phyloP scores from a whole-genome alignment of 2,329 filamentous ascomycete genomes.

The Nigrograna mackinnonii region DNA sequence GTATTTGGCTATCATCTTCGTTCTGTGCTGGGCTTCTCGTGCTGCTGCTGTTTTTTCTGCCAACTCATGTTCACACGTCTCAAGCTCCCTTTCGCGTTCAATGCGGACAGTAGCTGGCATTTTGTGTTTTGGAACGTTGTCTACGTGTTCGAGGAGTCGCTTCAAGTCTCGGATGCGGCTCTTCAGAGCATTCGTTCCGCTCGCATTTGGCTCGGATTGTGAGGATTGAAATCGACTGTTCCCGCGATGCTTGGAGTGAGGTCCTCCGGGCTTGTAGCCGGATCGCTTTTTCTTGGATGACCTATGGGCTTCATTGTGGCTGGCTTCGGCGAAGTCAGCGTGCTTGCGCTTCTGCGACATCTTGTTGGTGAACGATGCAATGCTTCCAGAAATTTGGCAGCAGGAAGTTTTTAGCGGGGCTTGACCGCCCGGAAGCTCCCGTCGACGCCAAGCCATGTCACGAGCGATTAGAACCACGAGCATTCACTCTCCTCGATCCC shows the following conservation, averaged over 20 bases:
- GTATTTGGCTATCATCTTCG: slow-evolving; percentile 76
- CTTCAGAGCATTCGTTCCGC: slow-evolving; percentile 64
- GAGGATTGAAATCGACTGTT: slow-evolving; percentile 23
- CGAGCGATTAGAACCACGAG: no score
- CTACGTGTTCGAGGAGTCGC: slow-evolving; percentile 64
- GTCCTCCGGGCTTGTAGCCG: slow-evolving; percentile 19
- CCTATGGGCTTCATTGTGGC: slow-evolving; percentile 8
- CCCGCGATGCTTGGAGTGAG: slow-evolving; percentile 11
- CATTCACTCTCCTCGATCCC: no score
- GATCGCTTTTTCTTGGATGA: slow-evolving; percentile 27
- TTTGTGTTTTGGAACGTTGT: slow-evolving; percentile 47
- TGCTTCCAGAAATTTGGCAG: slow-evolving; percentile 6
- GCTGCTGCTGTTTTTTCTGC: slow-evolving; percentile 44
- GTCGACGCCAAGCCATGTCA: no score
- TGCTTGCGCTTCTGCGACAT: slow-evolving; percentile 43
- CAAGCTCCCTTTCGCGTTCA: slow-evolving; percentile 73
- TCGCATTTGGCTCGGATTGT: slow-evolving; percentile 25
- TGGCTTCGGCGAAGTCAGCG: slow-evolving; percentile 19
- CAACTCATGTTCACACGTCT: slow-evolving; percentile 67
- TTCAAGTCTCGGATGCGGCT: slow-evolving; percentile 72
- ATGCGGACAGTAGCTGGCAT: slow-evolving; percentile 70
- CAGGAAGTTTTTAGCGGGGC: slow-evolving; percentile 5
- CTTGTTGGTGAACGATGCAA: slow-evolving; percentile 4
- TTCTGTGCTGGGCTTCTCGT: slow-evolving; percentile 63
- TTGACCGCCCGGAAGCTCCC: no score